Evolutionary conservation across 192 early-diverging fungal species (phyloP), one percentile per base, ranked within the genome.

Genomic region (Mortierella hygrophila): DNA sequence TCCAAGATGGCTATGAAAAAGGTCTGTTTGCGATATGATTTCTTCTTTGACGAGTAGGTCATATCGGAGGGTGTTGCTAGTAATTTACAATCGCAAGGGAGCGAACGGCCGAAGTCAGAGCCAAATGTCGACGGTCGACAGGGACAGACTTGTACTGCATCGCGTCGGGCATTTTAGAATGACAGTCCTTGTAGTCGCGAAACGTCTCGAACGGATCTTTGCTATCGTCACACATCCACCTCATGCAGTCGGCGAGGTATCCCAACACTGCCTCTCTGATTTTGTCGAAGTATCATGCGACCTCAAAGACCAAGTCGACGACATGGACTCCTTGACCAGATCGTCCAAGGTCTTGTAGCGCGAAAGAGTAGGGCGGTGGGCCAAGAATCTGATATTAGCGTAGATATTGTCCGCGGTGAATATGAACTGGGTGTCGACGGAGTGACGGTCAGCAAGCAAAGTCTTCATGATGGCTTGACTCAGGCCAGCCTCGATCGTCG

Each of bases 151-250:
- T 63, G 26, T 63, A 63, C 57, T 26, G 57, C 57, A 63, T 63
- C 26, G 57, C 26, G 1, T 72, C 71, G 2, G 49, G 71, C 71
- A 72, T 72, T 44, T 49, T 29, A 0, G n/a, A 13, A 26, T 76
- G 54, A 16, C 70, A 72, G 21, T 69, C 20, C 37, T 70, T 54
- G 41, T 74, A 71, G 52, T 57, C n/a, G 3, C 26, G 32, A 41
- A 47, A 79, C 2, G 8, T 23, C 8, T 18, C 71, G 40, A 79
- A 79, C 29, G 78, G 78, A 40, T 79, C 42, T n/a, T 79, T 79
- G 71, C 32, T 71, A 0, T 65, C 26, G 5, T 20, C 38, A 29
- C 21, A 76, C 29, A 79, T 26, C 4, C 40, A 63, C 10, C 32
- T 41, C 78, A 74, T 79, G 32, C 73, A 68, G 4, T 72, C n/a